phyloP scores from a whole-genome alignment of 768 basidiomycete species.

The Collybiopsis confluens region DNA sequence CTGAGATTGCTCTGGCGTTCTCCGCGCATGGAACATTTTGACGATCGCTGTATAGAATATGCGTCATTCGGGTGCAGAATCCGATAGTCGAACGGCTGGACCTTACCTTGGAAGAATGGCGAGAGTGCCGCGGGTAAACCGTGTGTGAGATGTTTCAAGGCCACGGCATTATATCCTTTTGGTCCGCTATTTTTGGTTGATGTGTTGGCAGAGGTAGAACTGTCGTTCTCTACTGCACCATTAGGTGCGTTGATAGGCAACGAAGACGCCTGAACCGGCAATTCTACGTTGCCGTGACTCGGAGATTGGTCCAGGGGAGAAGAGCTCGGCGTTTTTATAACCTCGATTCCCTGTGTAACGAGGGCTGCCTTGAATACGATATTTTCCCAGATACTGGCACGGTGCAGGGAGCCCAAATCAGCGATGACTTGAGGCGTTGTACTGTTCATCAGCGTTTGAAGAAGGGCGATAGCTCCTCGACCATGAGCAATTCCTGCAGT shows the following conservation, averaged over 20 bases:
- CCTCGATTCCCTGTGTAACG: conserved; percentile 47
- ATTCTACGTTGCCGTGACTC: conserved; percentile 34
- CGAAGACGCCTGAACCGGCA: conserved; percentile 32
- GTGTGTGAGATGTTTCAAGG: conserved; percentile 75
- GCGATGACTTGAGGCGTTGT: conserved; percentile 60
- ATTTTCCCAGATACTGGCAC: conserved; percentile 84
- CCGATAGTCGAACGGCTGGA: too few relatives aligned
- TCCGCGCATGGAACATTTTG: conserved; percentile 79
- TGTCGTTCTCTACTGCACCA: conserved; percentile 26
- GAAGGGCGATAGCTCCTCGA: conserved; percentile 66
- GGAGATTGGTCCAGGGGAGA: conserved; percentile 50
- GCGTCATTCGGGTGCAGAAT: not conserved
- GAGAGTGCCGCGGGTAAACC: conserved; percentile 71
- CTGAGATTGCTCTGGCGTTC: conserved; percentile 71
- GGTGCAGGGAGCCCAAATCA: conserved; percentile 77
- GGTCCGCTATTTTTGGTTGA: conserved; percentile 38
- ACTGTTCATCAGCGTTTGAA: conserved; percentile 69
- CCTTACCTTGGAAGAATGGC: conserved; percentile 83
- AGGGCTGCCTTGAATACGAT: conserved; percentile 66
- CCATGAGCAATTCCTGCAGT: conserved; percentile 81
- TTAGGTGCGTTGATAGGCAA: conserved; percentile 26
- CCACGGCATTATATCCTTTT: conserved; percentile 64
- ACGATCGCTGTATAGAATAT: conserved; percentile 56
- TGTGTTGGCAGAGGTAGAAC: conserved; percentile 11
- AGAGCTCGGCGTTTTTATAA: conserved; percentile 35